Base-by-base conservation (phyloP, 345 rosid species). In the Eucalyptus pauciflora region DNA sequence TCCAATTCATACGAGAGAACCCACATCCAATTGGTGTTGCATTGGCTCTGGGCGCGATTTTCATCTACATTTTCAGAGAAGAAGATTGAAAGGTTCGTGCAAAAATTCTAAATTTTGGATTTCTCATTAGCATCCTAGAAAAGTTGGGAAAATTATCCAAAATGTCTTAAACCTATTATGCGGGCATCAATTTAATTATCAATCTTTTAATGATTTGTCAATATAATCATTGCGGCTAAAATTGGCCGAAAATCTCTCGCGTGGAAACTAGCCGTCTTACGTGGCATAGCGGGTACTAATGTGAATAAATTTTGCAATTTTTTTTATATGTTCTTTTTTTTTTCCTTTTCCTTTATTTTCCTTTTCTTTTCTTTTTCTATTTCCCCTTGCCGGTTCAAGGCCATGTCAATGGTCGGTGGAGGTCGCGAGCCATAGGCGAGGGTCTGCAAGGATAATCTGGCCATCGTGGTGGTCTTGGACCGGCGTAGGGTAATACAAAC, bases 181-280 rank as follows among this genome's bases (percentile, higher is more conserved):
- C 4, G 0, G 1, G 3, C 14, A 5, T 27, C 67, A 60, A 60
- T 60, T 60, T 60, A 27, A 24, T 56, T 12, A 22, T 56, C 2
- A 56, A 56, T 9, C 27, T 20, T 56, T 56, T 56, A 56, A 22
- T 24, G 5, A 56, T 56, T 56, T 56, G 29, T 24, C 1, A 56
- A 56, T 56, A 24, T 54, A 56, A 2, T 2, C 60, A 56, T 56
- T 56, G 25, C 1, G 0, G 62, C 12, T 56, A 56, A 56, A 54
- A 22, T 56, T 56, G 62, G 12, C 27, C 0, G 0, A 56, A 56
- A 22, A 56, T 2, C 5, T 1, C 27, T 56, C 60, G 0, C 1
- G 1, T 56, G 60, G 60, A 9, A 22, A 24, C 12, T 20, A 9
- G 29, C 62, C 0, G 0, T 56, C 62, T 24, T 22, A 56, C 12